These are phyloP conservation scores for Stentor coeruleus DNA, from an alignment of 73 alveolate genomes.

Conservation along the genomic window DNA sequence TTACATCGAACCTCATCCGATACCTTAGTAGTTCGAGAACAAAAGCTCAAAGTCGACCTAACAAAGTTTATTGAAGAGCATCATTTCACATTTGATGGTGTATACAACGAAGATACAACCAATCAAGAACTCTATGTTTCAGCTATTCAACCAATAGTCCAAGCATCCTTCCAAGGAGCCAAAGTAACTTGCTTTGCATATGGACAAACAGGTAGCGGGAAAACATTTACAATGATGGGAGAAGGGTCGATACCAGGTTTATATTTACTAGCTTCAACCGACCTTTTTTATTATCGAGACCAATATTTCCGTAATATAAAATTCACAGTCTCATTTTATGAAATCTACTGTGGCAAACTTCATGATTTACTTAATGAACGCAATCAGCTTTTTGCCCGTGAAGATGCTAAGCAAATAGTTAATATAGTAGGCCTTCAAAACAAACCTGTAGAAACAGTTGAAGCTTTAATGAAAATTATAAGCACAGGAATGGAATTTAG, in stretches of 20 bases:
- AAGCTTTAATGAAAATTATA: conserved; percentile 65
- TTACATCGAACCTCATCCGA: conserved; percentile 69
- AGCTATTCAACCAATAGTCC: conserved; percentile 96
- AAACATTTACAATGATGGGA: conserved; percentile 86
- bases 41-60: conserved; percentile 97
- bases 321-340: conserved; percentile 94
- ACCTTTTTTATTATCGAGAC: conserved; percentile 63
- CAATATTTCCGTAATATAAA: conserved; percentile 60
- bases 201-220: conserved; percentile 95
- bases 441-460: conserved; percentile 61
- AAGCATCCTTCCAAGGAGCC: conserved; percentile 89
- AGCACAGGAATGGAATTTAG: conserved; percentile 69
- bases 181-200: conserved; percentile 90
- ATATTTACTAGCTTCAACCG: conserved; percentile 96
- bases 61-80: conserved; percentile 99
- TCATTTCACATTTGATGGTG: conserved; percentile 91
- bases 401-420: conserved; percentile 97
- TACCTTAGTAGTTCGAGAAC: conserved; percentile 94
- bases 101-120: conserved; percentile 84
- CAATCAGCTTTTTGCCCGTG: conserved; percentile 90
- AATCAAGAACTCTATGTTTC: conserved; percentile 89
- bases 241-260: conserved; percentile 85
- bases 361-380: conserved; percentile 96
- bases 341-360: conserved; percentile 99
- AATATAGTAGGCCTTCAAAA: conserved; percentile 93